Base-by-base conservation (phyloP, 129 eudicot genomes). In the Artemisia annua region DNA sequence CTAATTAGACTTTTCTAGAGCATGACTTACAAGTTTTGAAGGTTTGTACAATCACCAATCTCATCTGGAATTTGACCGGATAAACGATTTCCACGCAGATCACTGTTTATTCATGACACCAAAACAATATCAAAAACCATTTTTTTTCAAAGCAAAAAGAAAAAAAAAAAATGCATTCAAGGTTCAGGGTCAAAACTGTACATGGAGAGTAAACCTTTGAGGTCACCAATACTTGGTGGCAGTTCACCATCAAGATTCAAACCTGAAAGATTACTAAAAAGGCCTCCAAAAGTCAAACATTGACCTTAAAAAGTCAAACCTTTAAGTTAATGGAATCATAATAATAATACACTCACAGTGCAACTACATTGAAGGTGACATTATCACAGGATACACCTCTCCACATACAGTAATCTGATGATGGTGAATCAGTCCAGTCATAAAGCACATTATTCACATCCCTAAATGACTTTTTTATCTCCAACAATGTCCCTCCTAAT, bases 21-120 rank as follows among this genome's bases (percentile, higher is more conserved):
- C 15, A 51, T 43, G 28, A 7, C 96, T 88, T 81, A 95, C 99
- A 95, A 80, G 89, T 85, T 84, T 73, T 44, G 76, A 70, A 95
- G 78, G 39, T 75, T 39, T 11, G 85, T 85, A 71, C 99, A 95
- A 59, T 91, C 99, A 26, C 99, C 99, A 72, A 95, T 86, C 83
- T 95, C 97, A 80, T 90, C 99, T 12, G 99, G 99, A 52, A 95
- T 95, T 77, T 95, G 99, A 20, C 99, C 97, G 15, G 97, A 88
- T 60, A 95, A 86, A 26, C 76, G 77, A 87, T 95, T 91, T 22
- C 91, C 97, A 46, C 85, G 91, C 4, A 90, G 78, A 80, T 95
- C 99, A 71, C 99, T 95, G 89, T 67, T 75, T 56, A 59, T 22
- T 17, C 13, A 73, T 26, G 10, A 78, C 17, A 55, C 44, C 64